phyloP scores from a whole-genome alignment of 441 rosid genomes.

The Manihot esculenta region DNA sequence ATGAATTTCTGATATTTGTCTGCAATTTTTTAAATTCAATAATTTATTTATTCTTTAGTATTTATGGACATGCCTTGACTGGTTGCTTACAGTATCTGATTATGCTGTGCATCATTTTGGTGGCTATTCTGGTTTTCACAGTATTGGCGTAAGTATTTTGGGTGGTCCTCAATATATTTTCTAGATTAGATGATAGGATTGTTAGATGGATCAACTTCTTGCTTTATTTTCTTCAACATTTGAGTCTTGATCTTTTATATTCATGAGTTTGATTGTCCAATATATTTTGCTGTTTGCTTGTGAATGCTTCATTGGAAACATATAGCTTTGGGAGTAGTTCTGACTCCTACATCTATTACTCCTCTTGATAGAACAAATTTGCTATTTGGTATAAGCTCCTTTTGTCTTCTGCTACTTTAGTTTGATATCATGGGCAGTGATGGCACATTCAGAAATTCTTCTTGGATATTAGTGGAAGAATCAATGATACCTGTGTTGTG shows the following conservation, averaged over 20 bases:
- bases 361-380: neutral
- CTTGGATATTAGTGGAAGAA: neutral
- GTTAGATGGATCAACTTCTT: conserved; percentile 2
- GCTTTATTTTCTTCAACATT: neutral
- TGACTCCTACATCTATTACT: neutral
- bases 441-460: conserved; percentile 1
- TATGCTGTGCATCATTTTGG: conserved; percentile 63
- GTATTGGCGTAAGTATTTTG: conserved; percentile 80
- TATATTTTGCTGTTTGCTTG: neutral
- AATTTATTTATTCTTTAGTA: neutral
- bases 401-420: neutral
- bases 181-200: neutral
- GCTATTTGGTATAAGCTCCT: neutral
- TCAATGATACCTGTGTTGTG: neutral
- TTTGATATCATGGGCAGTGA: neutral
- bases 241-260: neutral
- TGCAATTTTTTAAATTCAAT: neutral
- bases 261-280: neutral
- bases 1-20: conserved; percentile 5
- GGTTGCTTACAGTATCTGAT: conserved; percentile 58
- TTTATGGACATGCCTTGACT: conserved; percentile 45
- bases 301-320: neutral
- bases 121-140: conserved; percentile 81
- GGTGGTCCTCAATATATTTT: neutral
- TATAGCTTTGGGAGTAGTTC: neutral